These are phyloP conservation scores for Lipomyces yamadae DNA, from an alignment of 805 yeast species.

Conservation along the genomic window DNA sequence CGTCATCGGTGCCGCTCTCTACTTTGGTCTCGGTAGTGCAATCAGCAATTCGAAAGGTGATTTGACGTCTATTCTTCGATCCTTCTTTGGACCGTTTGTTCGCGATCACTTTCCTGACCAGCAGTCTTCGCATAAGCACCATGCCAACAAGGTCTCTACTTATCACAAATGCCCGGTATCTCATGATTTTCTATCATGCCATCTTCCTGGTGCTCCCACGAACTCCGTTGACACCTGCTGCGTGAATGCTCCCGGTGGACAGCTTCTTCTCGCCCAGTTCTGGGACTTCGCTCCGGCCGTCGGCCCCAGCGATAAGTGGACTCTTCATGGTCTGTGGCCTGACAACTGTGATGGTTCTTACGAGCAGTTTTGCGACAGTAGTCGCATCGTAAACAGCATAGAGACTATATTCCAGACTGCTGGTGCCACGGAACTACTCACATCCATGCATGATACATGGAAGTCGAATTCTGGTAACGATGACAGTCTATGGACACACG, in stretches of 20 bases:
- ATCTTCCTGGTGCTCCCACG: conserved; percentile 15
- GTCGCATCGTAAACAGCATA: conserved; percentile 59
- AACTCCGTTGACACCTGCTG: conserved; percentile 65
- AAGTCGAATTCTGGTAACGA: conserved; percentile 72
- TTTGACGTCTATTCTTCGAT: conserved; percentile 7
- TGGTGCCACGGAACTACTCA: conserved; percentile 56
- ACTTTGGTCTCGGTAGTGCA: conserved; percentile 15
- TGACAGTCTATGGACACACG: conserved; percentile 82
- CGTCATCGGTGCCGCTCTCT: conserved; percentile 20
- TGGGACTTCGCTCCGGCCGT: conserved; percentile 85
- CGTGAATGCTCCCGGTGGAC: conserved; percentile 85
- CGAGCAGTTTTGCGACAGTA: conserved; percentile 74
- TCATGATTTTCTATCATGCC: conserved; percentile 28
- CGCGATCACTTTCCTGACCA: not conserved
- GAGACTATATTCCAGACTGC: conserved; percentile 51
- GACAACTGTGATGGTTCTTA: conserved; percentile 84
- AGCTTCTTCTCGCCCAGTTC: conserved; percentile 82
- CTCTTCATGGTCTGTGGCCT: conserved; percentile 89
- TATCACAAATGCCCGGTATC: conserved; percentile 26
- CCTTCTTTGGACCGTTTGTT: conserved; percentile 9
- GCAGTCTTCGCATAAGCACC: not conserved
- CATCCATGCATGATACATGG: conserved; percentile 68
- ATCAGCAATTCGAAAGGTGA: conserved; percentile 7
- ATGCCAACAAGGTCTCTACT: conserved; percentile 18
- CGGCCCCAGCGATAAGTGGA: conserved; percentile 73